Evolutionary conservation across 2,329 filamentous ascomycete genomes (phyloP).

Genomic region (Fusarium longipes): DNA sequence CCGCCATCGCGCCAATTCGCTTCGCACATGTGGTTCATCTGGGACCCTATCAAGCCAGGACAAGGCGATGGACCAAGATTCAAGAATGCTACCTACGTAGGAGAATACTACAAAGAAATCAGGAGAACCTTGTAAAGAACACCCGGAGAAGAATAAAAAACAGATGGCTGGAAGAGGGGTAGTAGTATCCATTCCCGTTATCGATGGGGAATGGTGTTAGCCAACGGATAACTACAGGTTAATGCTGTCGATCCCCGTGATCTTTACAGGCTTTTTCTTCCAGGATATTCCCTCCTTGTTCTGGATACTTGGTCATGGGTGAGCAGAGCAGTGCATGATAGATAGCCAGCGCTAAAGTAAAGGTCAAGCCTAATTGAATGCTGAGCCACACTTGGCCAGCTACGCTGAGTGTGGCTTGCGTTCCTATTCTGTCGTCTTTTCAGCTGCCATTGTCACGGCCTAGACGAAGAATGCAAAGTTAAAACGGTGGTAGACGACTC

Average conservation of each 20-base stretch:
- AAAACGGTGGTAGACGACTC: not conserved
- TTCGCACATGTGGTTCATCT: constrained; percentile 45
- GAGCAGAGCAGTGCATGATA: not conserved
- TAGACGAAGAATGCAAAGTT: constrained; percentile 11
- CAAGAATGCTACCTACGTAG: constrained; percentile 6
- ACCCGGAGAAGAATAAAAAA: constrained; percentile 11
- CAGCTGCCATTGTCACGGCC: constrained; percentile 34
- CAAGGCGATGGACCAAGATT: constrained; percentile 35
- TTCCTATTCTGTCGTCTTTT: constrained; percentile 3
- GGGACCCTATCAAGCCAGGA: constrained; percentile 43
- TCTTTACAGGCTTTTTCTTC: constrained; percentile 6
- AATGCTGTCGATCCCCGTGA: constrained; percentile 25
- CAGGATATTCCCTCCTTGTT: constrained; percentile 27
- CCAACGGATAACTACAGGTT: not conserved
- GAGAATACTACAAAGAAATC: not conserved
- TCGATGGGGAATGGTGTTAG: constrained; percentile 13
- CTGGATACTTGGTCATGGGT: not conserved
- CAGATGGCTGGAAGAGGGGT: constrained; percentile 26
- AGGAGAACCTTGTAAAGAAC: constrained; percentile 16
- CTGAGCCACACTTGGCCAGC: constrained; percentile 26
- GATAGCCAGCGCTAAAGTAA: constrained; percentile 3
- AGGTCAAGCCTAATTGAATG: constrained; percentile 7
- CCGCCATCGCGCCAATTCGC: constrained; percentile 25
- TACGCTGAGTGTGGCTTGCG: constrained; percentile 16
- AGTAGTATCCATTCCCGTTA: not conserved